Conservation (phyloP, 192 early-diverging fungal species). For the Coemansia sp. region DNA sequence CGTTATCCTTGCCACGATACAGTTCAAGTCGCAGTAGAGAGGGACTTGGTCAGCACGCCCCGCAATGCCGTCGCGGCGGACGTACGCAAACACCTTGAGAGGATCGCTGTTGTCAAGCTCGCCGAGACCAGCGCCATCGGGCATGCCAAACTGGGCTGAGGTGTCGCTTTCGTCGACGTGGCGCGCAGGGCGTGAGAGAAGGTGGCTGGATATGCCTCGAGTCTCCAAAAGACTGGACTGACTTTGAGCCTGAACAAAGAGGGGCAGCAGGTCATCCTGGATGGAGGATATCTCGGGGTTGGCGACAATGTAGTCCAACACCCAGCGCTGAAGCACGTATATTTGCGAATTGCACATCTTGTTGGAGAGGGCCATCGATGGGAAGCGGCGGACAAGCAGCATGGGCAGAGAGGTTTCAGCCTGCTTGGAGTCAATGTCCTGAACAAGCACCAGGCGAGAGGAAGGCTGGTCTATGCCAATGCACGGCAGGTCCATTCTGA, state of each 20-base stretch:
- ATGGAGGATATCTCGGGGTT: conserved; percentile 71
- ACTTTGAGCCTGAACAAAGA: conserved; percentile 83
- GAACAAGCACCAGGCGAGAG: conserved; percentile 48
- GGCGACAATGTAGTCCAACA: conserved; percentile 74
- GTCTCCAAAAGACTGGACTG: conserved; percentile 59
- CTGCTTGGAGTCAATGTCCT: conserved; percentile 10
- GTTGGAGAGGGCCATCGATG: conserved; percentile 72
- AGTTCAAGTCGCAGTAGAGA: conserved; percentile 86
- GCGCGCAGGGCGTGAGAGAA: conserved; percentile 30
- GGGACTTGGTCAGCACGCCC: conserved; percentile 81
- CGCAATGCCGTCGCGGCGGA: conserved; percentile 68
- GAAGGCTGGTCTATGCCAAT: conserved; percentile 51
- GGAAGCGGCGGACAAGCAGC: conserved; percentile 69
- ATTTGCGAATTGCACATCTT: conserved; percentile 87
- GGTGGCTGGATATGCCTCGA: conserved; percentile 31
- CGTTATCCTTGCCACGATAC: conserved; percentile 57
- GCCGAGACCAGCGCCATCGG: conserved; percentile 19
- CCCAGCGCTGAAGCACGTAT: conserved; percentile 93
- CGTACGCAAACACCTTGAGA: conserved; percentile 52
- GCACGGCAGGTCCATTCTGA: conserved; percentile 15
- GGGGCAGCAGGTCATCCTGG: conserved; percentile 78
- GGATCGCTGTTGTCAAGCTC: conserved; percentile 53
- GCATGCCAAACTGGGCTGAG: conserved; percentile 21
- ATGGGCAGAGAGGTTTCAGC: conserved; percentile 32
- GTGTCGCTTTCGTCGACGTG: conserved; percentile 42